Evolutionary conservation across 2,329 filamentous ascomycete species (phyloP), one percentile per base, ranked within the genome.

Genomic region (Claviceps monticola): DNA sequence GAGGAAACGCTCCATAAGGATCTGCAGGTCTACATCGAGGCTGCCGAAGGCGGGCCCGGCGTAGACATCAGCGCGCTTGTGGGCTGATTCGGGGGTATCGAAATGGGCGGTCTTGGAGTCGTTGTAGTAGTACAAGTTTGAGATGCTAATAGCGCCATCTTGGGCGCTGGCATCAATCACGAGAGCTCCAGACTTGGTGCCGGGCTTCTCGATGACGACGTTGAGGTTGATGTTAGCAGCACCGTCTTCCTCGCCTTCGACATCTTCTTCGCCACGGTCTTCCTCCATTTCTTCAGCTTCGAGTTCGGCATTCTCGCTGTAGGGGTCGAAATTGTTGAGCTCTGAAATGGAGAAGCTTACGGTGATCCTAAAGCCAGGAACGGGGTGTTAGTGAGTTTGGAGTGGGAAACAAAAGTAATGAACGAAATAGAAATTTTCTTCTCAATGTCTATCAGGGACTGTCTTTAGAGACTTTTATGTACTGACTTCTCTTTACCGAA

Each of bases 11-110:
- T 97, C 91, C 66, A 97, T 77, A 61, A 95, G 78, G 51, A 88
- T 78, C 75, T 97, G 91, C 45, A 98, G 80, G 66, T 97, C 91
- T 73, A 96, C 89, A 66, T 98, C 93, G 54, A 98, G 82, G 74
- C 88, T 95, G 71, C 82, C 84, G 68, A 96, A 97, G 51, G 88
- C 86, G 55, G 93, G 93, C 52, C 93, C 93, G 43, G 87, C 84
- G 74, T 97, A 98, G 59, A 89, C 70, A 57, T 82, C 82, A 67
- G 85, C 80, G 63, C 88, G 79, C 61, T 79, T 74, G 76, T 88
- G 89, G 59, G 86, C 80, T 65, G 81, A 78, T 63, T 95, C 88
- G 57, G 88, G 82, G 49, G 77, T 82, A 62, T 83, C 74, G 56
- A 85, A 81, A 65, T 88, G 82, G 43, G 91, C 88, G 57, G 94